Conservation (phyloP, 2,329 filamentous ascomycete species). For the Talaromyces islandicus region DNA sequence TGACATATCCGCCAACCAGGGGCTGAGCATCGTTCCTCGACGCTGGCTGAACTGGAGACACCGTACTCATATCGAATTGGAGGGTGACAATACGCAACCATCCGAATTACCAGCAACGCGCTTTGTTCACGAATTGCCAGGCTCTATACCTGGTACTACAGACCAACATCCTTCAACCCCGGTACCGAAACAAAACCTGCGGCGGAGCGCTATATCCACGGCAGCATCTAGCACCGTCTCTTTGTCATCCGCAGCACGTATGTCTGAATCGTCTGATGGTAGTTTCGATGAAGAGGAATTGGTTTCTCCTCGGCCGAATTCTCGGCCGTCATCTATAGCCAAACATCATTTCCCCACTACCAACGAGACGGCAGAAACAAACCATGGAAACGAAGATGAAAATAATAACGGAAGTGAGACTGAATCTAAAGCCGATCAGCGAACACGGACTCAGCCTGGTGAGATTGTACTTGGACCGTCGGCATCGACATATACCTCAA, state of each 20-base stretch:
- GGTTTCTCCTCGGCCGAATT: not conserved
- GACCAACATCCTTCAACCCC: not conserved
- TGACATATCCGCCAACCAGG: not conserved
- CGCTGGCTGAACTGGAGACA: not conserved
- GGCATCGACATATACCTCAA: not conserved
- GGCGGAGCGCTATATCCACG: not conserved
- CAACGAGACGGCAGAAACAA: not conserved
- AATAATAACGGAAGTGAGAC: not conserved
- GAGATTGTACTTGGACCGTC: not conserved
- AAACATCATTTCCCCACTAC: not conserved
- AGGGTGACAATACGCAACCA: not conserved
- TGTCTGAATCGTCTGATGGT: not conserved
- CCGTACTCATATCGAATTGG: not conserved
- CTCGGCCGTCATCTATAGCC: not conserved
- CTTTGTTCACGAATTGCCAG: not conserved
- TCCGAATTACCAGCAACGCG: not conserved
- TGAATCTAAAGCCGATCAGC: not conserved
- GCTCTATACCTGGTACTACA: not conserved
- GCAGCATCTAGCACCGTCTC: not conserved
- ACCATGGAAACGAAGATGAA: not conserved
- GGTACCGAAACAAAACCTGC: not conserved
- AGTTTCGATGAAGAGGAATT: not conserved
- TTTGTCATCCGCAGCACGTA: not conserved
- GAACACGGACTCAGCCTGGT: not conserved
- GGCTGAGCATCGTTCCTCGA: not conserved